Evolutionary conservation across 2,329 filamentous ascomycete genomes (phyloP).

Genomic region (Diaporthe sp.): DNA sequence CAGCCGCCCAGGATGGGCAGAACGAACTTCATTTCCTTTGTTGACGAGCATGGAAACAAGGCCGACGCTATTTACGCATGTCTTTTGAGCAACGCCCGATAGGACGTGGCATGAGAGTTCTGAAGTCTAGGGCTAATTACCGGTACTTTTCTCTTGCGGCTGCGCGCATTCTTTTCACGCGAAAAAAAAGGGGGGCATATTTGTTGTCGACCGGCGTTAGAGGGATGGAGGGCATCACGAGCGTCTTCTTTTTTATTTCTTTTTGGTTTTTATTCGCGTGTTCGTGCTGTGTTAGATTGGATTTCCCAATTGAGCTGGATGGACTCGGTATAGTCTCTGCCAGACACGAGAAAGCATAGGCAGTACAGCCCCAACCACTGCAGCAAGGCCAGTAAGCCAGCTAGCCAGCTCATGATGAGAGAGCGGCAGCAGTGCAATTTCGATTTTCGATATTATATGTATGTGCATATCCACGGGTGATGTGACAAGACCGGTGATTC

Average conservation of each 20-base stretch:
- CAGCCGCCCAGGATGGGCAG: not conserved
- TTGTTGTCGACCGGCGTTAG: constrained; percentile 29
- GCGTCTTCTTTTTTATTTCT: constrained; percentile 15
- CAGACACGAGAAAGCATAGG: constrained; percentile 10
- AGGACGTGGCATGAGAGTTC: not conserved
- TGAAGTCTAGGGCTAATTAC: constrained; percentile 10
- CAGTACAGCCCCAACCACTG: constrained; percentile 2
- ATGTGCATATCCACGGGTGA: constrained; percentile 19
- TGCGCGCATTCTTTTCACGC: constrained; percentile 6
- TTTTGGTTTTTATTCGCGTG: not conserved
- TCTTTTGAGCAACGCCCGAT: constrained; percentile 16
- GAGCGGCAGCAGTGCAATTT: constrained; percentile 30
- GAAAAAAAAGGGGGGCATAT: constrained; percentile 9
- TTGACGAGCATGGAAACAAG: constrained; percentile 31
- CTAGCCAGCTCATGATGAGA: constrained; percentile 20
- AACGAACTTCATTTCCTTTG: constrained; percentile 37
- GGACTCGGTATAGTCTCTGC: constrained; percentile 15
- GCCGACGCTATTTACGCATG: not conserved
- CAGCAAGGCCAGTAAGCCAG: not conserved
- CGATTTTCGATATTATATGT: constrained; percentile 21
- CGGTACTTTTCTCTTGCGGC: constrained; percentile 9
- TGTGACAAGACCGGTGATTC: constrained; percentile 16
- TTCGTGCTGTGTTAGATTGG: not conserved
- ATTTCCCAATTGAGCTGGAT: constrained; percentile 2
- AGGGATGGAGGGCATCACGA: constrained; percentile 19